Conservation (phyloP, 768 basidiomycete genomes). For the Russula sp. region DNA sequence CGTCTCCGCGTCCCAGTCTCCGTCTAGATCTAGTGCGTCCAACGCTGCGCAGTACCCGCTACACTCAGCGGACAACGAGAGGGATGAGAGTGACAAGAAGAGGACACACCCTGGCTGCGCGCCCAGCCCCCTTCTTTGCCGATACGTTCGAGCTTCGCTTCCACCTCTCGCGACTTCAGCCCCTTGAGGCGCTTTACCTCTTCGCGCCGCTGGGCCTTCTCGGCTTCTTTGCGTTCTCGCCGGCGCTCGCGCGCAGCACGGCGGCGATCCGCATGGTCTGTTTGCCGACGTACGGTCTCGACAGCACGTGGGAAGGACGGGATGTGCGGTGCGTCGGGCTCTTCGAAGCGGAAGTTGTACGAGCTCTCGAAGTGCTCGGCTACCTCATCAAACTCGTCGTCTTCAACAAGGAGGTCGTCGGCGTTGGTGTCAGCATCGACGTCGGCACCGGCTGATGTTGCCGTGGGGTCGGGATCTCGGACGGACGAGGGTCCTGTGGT, state of each 20-base stretch:
- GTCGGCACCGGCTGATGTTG: conserved; percentile 19
- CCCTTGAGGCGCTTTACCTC: conserved; percentile 76
- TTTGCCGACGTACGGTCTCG: conserved; percentile 53
- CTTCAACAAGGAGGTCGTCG: conserved; percentile 34
- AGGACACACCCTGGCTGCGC: conserved; percentile 27
- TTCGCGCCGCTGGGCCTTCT: conserved; percentile 65
- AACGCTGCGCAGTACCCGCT: conserved; percentile 40
- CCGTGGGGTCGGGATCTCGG: conserved; percentile 23
- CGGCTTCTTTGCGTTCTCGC: conserved; percentile 75
- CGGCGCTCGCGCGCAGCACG: conserved; percentile 80
- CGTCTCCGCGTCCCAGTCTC: conserved; percentile 84
- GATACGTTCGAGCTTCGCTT: conserved; percentile 66
- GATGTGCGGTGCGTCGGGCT: conserved; percentile 68
- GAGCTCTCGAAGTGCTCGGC: conserved; percentile 91
- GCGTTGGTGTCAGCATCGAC: conserved; percentile 26
- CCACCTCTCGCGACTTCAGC: conserved; percentile 81
- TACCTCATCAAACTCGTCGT: conserved; percentile 82
- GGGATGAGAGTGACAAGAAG: not conserved
- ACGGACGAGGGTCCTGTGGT: conserved; percentile 35
- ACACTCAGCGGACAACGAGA: not conserved
- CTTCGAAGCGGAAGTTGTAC: conserved; percentile 98
- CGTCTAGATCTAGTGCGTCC: conserved; percentile 75
- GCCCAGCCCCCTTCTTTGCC: conserved; percentile 59
- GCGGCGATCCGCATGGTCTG: conserved; percentile 53
- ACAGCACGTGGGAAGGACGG: conserved; percentile 72